Conservation (phyloP, 2,329 filamentous ascomycete genomes). For the Alternaria sp. region DNA sequence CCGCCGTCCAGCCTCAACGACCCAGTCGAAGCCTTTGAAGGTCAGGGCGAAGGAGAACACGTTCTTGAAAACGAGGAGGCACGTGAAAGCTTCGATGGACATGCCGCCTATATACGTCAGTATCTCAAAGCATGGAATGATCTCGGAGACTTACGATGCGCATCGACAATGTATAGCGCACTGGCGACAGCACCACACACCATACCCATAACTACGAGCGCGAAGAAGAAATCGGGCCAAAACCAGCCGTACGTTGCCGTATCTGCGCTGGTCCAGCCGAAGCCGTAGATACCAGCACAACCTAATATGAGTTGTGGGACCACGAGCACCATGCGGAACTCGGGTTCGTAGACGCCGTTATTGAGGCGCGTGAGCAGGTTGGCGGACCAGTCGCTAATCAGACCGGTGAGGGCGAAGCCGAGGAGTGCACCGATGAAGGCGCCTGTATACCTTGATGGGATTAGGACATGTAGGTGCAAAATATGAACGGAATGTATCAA, state of each 20-base stretch:
- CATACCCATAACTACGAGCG: constrained; percentile 85
- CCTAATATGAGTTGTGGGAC: constrained; percentile 81
- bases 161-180: constrained; percentile 89
- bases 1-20: constrained; percentile 56
- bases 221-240: constrained; percentile 81
- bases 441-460: constrained; percentile 57
- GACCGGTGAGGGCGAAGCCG: constrained; percentile 77
- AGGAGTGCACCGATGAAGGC: constrained; percentile 83
- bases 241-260: constrained; percentile 70
- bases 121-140: background rate
- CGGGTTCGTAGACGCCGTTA: constrained; percentile 84
- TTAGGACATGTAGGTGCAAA: background rate
- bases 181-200: constrained; percentile 87
- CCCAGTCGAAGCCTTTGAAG: constrained; percentile 84
- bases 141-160: constrained; percentile 67
- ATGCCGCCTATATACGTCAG: constrained; percentile 66
- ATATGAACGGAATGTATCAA: background rate
- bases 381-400: constrained; percentile 75
- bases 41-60: constrained; percentile 88
- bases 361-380: constrained; percentile 75
- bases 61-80: constrained; percentile 92
- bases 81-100: constrained; percentile 86
- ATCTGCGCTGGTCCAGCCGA: constrained; percentile 74
- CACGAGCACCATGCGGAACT: constrained; percentile 84
- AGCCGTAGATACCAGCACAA: constrained; percentile 81